phyloP scores from a whole-genome alignment of 1,284 basidiomycete species.

The Ganoderma leucocontextum region DNA sequence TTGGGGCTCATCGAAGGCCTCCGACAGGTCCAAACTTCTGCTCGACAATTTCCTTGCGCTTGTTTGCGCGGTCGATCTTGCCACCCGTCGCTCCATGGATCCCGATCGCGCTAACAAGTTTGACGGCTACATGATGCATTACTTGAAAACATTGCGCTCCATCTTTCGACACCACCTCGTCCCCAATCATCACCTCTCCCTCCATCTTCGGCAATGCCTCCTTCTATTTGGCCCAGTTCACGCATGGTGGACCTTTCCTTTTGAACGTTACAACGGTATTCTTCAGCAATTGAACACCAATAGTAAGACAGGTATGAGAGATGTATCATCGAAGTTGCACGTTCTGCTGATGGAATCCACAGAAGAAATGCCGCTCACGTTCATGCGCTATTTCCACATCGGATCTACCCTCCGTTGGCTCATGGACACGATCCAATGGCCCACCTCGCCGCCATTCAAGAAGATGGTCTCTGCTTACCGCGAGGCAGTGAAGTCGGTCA shows the following conservation, averaged over 20 bases:
- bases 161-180: conserved; percentile 42
- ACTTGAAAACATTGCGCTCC: conserved; percentile 39
- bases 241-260: conserved; percentile 37
- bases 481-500: not conserved
- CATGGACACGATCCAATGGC: conserved; percentile 19
- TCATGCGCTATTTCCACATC: conserved; percentile 24
- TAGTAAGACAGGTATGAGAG: conserved; percentile 6
- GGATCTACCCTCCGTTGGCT: conserved; percentile 18
- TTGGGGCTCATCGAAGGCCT: conserved; percentile 39
- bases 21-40: conserved; percentile 26
- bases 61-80: conserved; percentile 13
- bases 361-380: conserved; percentile 27
- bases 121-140: conserved; percentile 41
- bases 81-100: conserved; percentile 18
- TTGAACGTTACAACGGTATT: conserved; percentile 32
- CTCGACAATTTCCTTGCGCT: conserved; percentile 44
- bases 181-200: conserved; percentile 49
- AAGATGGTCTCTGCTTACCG: conserved; percentile 2
- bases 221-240: conserved; percentile 45
- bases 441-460: not conserved
- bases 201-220: conserved; percentile 44
- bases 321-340: not conserved
- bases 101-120: conserved; percentile 6
- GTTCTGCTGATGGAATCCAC: too few relatives aligned
- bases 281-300: conserved; percentile 24